phyloP scores from a whole-genome alignment of 129 eudicot genomes.

The Tagetes erecta region DNA sequence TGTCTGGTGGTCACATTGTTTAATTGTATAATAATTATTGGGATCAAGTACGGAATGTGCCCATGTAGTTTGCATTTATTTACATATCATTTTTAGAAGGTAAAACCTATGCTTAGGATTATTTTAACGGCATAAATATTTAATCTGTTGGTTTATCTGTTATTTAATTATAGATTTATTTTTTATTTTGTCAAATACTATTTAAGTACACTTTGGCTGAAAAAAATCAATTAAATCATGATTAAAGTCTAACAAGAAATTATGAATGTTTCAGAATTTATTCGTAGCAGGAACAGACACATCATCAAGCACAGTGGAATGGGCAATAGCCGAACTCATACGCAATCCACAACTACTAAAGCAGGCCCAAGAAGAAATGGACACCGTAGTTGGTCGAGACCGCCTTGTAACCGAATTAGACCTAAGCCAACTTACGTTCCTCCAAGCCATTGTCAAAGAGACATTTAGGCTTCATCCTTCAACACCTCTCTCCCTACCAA shows the following conservation, averaged over 20 bases:
- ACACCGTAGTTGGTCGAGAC: constrained; percentile 56
- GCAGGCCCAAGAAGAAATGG: constrained; percentile 61
- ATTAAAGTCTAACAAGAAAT: neutral
- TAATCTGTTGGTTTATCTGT: too few species aligned
- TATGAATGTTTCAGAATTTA: constrained; percentile 49
- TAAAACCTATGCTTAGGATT: too few species aligned
- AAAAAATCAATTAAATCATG: neutral
- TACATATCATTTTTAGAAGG: too few species aligned
- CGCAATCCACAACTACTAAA: constrained; percentile 59
- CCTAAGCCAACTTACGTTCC: constrained; percentile 49
- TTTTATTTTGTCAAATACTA: too few species aligned
- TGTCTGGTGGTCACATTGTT: too few species aligned
- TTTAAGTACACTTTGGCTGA: too few species aligned
- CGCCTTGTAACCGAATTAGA: constrained; percentile 68
- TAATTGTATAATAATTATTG: too few species aligned
- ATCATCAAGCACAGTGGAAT: constrained; percentile 85
- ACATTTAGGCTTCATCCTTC: constrained; percentile 84
- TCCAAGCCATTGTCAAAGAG: constrained; percentile 77
- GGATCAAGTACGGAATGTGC: too few species aligned
- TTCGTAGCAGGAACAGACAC: constrained; percentile 90
- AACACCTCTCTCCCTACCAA: constrained; percentile 84
- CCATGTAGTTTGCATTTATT: too few species aligned
- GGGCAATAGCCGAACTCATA: constrained; percentile 85
- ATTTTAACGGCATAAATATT: too few species aligned
- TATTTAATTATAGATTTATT: too few species aligned